Evolutionary conservation across 805 yeast genomes (phyloP).

Genomic region (Nematodospora valgi): DNA sequence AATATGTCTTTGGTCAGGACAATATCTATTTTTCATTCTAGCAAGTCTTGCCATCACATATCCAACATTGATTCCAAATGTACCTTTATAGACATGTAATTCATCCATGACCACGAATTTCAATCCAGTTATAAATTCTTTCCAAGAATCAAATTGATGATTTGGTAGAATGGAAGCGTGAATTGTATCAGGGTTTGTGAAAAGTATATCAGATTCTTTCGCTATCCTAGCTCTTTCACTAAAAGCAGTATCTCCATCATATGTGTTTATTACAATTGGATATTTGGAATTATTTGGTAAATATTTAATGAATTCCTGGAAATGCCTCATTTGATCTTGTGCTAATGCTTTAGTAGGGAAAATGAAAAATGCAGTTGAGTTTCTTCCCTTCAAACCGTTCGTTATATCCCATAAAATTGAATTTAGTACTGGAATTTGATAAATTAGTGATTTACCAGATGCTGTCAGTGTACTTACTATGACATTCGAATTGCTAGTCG

Average conservation of each 20-base stretch:
- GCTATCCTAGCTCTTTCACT: conserved; percentile 52
- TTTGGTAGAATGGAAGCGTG: conserved; percentile 81
- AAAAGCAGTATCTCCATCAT: conserved; percentile 88
- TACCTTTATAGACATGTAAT: conserved; percentile 82
- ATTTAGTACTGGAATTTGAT: conserved; percentile 78
- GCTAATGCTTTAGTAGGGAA: conserved; percentile 98
- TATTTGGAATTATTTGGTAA: conserved; percentile 41
- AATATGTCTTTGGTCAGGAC: conserved; percentile 42
- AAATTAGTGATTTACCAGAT: conserved; percentile 91
- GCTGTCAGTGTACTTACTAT: conserved; percentile 94
- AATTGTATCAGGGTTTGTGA: conserved; percentile 93
- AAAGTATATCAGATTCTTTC: conserved; percentile 68
- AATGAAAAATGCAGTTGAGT: conserved; percentile 72
- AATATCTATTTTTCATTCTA: conserved; percentile 38
- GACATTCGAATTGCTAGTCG: conserved; percentile 50
- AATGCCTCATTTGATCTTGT: conserved; percentile 89
- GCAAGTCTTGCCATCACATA: conserved; percentile 76
- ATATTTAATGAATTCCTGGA: conserved; percentile 51
- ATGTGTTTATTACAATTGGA: conserved; percentile 64
- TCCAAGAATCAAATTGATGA: conserved; percentile 64
- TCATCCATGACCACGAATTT: conserved; percentile 79
- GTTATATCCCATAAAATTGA: conserved; percentile 36
- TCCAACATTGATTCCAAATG: conserved; percentile 92
- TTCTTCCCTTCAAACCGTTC: conserved; percentile 26
- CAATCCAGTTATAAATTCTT: conserved; percentile 58